These are phyloP conservation scores for Plenodomus lindquistii DNA, from an alignment of 2,329 filamentous ascomycete genomes.

Conservation along the genomic window DNA sequence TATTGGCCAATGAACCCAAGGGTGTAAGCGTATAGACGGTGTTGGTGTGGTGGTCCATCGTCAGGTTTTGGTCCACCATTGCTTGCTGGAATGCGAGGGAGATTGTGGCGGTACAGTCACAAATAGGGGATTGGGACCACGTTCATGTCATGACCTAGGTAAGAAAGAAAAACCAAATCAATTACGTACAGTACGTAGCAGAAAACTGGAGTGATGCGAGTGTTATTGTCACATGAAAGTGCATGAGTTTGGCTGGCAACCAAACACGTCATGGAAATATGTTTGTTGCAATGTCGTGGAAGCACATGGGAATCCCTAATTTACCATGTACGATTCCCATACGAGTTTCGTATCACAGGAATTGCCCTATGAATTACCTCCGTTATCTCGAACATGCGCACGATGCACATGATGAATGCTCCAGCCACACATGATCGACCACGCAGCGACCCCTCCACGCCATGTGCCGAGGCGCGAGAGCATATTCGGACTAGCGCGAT, in stretches of 20 bases:
- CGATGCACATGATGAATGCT: too few relatives aligned
- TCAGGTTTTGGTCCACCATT: constrained; percentile 14
- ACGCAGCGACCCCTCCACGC: neutral
- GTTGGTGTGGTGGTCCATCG: constrained; percentile 12
- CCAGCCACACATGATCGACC: neutral
- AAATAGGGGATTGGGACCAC: constrained; percentile 7
- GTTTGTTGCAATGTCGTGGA: too few relatives aligned
- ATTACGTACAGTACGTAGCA: neutral
- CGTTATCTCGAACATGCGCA: too few relatives aligned
- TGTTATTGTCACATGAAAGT: neutral
- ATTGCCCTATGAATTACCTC: too few relatives aligned
- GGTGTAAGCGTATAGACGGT: constrained; percentile 19
- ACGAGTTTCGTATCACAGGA: too few relatives aligned
- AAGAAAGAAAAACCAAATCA: constrained; percentile 6
- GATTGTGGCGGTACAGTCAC: constrained; percentile 8
- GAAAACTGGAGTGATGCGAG: neutral
- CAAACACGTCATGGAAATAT: too few relatives aligned
- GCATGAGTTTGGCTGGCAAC: neutral
- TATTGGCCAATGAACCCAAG: constrained; percentile 10
- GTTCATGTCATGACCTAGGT: constrained; percentile 12
- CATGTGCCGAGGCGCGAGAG: constrained; percentile 18
- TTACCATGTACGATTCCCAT: too few relatives aligned
- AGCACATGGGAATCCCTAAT: too few relatives aligned
- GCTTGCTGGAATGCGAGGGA: neutral
- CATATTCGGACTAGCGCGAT: constrained; percentile 16